Evolutionary conservation across 2,329 filamentous ascomycete genomes (phyloP).

Genomic region (Ophiobolus disseminans): DNA sequence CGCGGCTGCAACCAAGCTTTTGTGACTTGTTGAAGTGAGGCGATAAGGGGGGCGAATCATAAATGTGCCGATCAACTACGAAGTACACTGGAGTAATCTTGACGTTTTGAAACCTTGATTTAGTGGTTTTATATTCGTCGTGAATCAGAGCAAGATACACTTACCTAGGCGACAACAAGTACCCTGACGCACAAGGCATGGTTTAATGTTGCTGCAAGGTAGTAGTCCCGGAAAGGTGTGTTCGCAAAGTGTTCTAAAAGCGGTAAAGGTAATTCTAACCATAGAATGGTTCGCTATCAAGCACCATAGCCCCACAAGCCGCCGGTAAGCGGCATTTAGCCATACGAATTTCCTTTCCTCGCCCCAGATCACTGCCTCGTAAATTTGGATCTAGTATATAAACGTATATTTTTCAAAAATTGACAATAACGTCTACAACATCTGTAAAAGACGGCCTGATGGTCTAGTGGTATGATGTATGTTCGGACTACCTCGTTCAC

Average conservation of each 20-base stretch:
- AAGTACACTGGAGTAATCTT: too few species aligned
- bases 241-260: slow-evolving; percentile 23
- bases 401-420: slow-evolving; percentile 1
- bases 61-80: neutral
- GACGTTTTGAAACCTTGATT: neutral
- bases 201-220: neutral
- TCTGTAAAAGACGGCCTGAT: slow-evolving; percentile 27
- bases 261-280: slow-evolving; percentile 9
- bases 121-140: neutral
- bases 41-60: slow-evolving; percentile 12
- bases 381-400: neutral
- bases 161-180: neutral
- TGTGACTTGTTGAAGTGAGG: slow-evolving; percentile 10
- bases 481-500: neutral
- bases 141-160: slow-evolving; percentile 1
- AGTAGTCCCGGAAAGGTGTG: neutral
- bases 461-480: slow-evolving; percentile 35
- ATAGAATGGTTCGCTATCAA: neutral
- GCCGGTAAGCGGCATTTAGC: slow-evolving; percentile 1
- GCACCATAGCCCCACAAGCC: slow-evolving; percentile 15
- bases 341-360: neutral
- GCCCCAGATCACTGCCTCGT: neutral
- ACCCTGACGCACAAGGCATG: slow-evolving; percentile 1
- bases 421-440: slow-evolving; percentile 10
- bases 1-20: slow-evolving; percentile 12